phyloP scores from a whole-genome alignment of 177 flowering plant genomes.

The Vitis hybrid region DNA sequence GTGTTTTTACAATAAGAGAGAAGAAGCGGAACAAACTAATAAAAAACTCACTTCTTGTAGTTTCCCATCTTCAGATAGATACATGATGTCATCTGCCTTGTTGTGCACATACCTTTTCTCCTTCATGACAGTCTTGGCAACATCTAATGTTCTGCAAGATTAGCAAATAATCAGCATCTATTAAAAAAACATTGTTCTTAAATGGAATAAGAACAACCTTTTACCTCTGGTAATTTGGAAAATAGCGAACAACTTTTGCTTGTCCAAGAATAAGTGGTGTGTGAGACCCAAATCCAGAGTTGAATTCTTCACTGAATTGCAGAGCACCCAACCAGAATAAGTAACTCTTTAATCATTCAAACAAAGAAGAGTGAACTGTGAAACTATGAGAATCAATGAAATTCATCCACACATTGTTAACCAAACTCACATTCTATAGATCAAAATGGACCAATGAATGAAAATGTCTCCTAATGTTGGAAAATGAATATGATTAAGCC shows the following conservation, averaged over 20 bases:
- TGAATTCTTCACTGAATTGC: slow-evolving; percentile 78
- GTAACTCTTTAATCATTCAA: background rate
- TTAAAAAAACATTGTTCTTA: background rate
- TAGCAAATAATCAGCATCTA: slow-evolving; percentile 12
- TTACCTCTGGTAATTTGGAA: slow-evolving; percentile 78
- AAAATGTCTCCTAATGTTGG: background rate
- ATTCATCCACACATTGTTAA: background rate
- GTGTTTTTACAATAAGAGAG: background rate
- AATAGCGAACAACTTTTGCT: slow-evolving; percentile 90
- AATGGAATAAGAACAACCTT: background rate
- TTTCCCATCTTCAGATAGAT: slow-evolving; percentile 61
- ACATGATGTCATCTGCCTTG: slow-evolving; percentile 54
- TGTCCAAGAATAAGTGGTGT: slow-evolving; percentile 92
- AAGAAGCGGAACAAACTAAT: background rate
- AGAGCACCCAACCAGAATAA: slow-evolving; percentile 8
- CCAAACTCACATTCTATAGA: background rate
- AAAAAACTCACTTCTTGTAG: slow-evolving; percentile 61
- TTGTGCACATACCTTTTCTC: slow-evolving; percentile 58
- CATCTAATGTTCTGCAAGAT: slow-evolving; percentile 59
- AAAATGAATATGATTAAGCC: background rate
- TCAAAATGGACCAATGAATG: background rate
- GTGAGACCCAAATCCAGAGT: slow-evolving; percentile 94
- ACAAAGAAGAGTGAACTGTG: background rate
- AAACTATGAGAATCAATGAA: slow-evolving; percentile 3
- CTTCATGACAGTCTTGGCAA: slow-evolving; percentile 63